These are phyloP conservation scores for Calonectria fujianensis DNA, from an alignment of 2,329 filamentous ascomycete genomes.

Conservation along the genomic window DNA sequence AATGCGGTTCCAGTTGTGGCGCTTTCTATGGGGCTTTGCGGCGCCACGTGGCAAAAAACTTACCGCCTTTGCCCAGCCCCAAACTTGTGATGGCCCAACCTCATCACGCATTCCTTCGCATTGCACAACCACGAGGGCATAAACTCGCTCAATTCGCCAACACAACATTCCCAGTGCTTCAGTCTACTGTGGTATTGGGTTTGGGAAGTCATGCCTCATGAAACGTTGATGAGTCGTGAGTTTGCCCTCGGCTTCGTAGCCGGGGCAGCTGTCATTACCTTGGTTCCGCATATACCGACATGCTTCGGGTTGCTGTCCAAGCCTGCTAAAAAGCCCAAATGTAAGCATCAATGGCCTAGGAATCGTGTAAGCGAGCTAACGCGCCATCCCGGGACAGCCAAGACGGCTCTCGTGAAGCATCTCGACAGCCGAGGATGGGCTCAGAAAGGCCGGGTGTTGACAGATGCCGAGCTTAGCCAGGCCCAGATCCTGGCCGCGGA, in stretches of 20 bases:
- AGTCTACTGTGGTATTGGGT: not conserved
- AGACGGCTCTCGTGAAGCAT: not conserved
- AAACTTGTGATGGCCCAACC: not conserved
- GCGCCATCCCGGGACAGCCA: not conserved
- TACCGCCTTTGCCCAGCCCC: not conserved
- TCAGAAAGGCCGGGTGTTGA: not conserved
- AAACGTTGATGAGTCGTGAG: not conserved
- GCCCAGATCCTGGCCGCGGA: not conserved
- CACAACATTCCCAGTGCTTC: not conserved
- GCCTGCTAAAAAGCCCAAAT: not conserved
- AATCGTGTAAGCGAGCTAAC: not conserved
- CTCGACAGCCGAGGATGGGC: conserved; percentile 1
- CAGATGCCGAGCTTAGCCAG: not conserved
- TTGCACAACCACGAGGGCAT: not conserved
- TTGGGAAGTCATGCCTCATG: conserved; percentile 1
- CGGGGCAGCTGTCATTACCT: conserved; percentile 1
- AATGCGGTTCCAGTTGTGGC: not conserved
- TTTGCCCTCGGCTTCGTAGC: not conserved
- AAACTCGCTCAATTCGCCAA: not conserved
- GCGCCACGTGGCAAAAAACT: conserved; percentile 5
- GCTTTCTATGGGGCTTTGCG: conserved; percentile 1
- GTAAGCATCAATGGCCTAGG: not conserved
- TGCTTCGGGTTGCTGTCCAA: not conserved
- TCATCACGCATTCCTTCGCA: not conserved
- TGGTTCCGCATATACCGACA: not conserved